Conservation (phyloP, 306 rosid genomes). For the Calophaca sinica region DNA sequence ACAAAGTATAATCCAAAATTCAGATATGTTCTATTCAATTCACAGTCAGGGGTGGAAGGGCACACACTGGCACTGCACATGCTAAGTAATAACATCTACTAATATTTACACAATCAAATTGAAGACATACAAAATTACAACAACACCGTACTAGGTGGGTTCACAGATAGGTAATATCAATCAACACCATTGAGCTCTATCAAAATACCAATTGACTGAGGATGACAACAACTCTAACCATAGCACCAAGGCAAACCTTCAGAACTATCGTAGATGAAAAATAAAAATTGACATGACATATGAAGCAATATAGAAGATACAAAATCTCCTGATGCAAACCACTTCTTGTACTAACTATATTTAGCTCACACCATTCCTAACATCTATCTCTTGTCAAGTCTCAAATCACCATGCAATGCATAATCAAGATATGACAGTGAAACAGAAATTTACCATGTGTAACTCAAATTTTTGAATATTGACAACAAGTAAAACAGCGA, state of each 20-base stretch:
- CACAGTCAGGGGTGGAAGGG: slow-evolving; percentile 23
- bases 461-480: slow-evolving; percentile 14
- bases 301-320: not conserved
- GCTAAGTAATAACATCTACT: slow-evolving; percentile 7
- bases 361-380: slow-evolving; percentile 12
- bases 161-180: not conserved
- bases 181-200: not conserved
- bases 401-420: not conserved
- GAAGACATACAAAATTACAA: not conserved
- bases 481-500: not conserved
- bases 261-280: slow-evolving; percentile 4
- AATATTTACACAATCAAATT: slow-evolving; percentile 14
- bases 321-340: slow-evolving; percentile 2
- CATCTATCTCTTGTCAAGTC: not conserved
- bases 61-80: not conserved
- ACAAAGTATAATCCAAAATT: slow-evolving; percentile 29
- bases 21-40: slow-evolving; percentile 27
- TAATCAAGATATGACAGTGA: not conserved
- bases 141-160: not conserved
- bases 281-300: not conserved
- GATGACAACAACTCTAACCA: not conserved
- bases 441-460: slow-evolving; percentile 2
- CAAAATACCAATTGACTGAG: not conserved
- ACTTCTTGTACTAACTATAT: not conserved
- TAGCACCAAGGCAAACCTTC: not conserved